Evolutionary conservation across 2,329 filamentous ascomycete genomes (phyloP).

Genomic region (Hymenoscyphus infarciens): DNA sequence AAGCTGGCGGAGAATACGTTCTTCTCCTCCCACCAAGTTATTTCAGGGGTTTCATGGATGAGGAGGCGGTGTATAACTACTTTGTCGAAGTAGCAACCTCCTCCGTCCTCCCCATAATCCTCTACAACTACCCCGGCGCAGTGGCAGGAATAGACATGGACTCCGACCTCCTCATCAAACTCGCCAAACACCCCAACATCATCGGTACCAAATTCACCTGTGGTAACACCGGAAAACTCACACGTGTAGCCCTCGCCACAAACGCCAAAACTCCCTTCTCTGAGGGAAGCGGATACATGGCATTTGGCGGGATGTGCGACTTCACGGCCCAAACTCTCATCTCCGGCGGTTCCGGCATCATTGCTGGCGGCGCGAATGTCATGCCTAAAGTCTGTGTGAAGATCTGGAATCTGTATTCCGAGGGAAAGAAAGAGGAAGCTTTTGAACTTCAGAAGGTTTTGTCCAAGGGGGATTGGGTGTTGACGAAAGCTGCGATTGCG

Average conservation of each 20-base stretch:
- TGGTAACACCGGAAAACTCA: slow-evolving; percentile 85
- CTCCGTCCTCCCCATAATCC: slow-evolving; percentile 71
- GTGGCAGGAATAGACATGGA: slow-evolving; percentile 87
- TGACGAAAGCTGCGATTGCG: slow-evolving; percentile 78
- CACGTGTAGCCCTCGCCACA: slow-evolving; percentile 70
- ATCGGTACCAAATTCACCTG: slow-evolving; percentile 90
- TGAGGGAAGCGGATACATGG: slow-evolving; percentile 69
- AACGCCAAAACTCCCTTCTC: slow-evolving; percentile 63
- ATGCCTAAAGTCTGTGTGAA: slow-evolving; percentile 77
- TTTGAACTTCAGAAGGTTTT: slow-evolving; percentile 73
- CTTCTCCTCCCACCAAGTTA: slow-evolving; percentile 79
- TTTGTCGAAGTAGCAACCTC: slow-evolving; percentile 65
- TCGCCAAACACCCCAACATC: slow-evolving; percentile 79
- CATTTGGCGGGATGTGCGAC: slow-evolving; percentile 83
- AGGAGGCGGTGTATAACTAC: slow-evolving; percentile 70
- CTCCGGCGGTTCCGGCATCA: slow-evolving; percentile 77
- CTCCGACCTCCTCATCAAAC: slow-evolving; percentile 77
- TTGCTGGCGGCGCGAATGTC: slow-evolving; percentile 81
- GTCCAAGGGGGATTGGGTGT: slow-evolving; percentile 74
- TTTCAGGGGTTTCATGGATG: slow-evolving; percentile 69
- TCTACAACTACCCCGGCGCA: slow-evolving; percentile 90
- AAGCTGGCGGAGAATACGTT: slow-evolving; percentile 74
- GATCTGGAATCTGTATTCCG: slow-evolving; percentile 71
- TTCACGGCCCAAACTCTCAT: slow-evolving; percentile 80
- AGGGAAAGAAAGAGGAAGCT: slow-evolving; percentile 73